Evolutionary conservation across 2,329 filamentous ascomycete genomes (phyloP), one percentile per base, ranked within the genome.

Genomic region (Didymella pinodella): DNA sequence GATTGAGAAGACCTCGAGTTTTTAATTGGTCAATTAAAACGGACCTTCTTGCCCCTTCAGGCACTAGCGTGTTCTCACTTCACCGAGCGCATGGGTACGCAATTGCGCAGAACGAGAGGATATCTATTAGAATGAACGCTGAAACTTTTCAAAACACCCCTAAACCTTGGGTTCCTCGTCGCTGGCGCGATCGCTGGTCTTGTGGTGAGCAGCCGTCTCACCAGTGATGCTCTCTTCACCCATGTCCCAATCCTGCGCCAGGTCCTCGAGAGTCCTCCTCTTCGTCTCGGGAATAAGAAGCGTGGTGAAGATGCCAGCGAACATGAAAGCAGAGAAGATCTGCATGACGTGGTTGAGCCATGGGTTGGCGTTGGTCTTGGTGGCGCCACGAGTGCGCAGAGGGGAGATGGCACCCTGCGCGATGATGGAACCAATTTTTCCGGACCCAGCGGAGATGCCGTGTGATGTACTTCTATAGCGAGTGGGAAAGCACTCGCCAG

Each of bases 281-380:
- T 90, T 92, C 0, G 90, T 94, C 79, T 93, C 91, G 0, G 90
- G 90, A 29, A 93, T 88, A 20, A 93, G 78, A 2, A 93, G 79
- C 0, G 88, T 88, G 2, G 86, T 86, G 48, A 91, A 79, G 38
- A 86, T 84, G 56, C 91, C 91, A 38, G 84, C 84, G 3, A 93
- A 81, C 91, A 93, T 93, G 80, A 93, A 93, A 11, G 91, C 82
- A 0, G 90, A 89, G 75, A 91, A 93, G 48, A 93, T 89, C 71
- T 92, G 84, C 80, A 94, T 88, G 46, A 93, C 84, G 54, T 90
- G 87, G 75, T 90, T 85, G 61, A 93, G 82, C 84, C 88, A 90
- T 2, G 89, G 89, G 16, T 74, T 81, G 0, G 83, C 81, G 16
- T 79, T 75, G 34, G 55, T 64, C 11, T 59, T 49, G 38, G 50